Evolutionary conservation across 352 stramenopile genomes (phyloP), one percentile per base, ranked within the genome.

Genomic region (Phytophthora tubulina): DNA sequence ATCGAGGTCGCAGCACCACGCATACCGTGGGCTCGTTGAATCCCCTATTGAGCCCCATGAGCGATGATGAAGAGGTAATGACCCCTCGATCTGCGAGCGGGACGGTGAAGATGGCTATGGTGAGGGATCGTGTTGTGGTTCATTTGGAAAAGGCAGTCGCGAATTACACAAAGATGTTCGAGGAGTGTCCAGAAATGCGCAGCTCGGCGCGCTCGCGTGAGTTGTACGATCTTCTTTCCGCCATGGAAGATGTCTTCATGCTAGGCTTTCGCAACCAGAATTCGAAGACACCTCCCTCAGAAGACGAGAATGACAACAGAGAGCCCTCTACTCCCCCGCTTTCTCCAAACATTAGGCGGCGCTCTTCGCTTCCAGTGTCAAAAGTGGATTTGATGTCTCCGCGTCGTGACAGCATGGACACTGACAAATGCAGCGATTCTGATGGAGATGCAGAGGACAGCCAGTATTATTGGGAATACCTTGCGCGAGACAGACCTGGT

Each of bases 391-490:
- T 59, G 46, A 55, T 52, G 15, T 75, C 54, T 56, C 62, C 44
- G 30, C 41, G 36, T 56, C 63, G 63, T 27, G 69, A 78, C 32
- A 80, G 73, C 36, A 44, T 72, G 14, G 48, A 45, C 30, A 72
- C 53, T 15, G 61, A 74, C n/a, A 51, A 51, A 49, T 56, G 52
- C 31, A 71, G 55, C 52, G 59, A 73, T 36, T 73, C 55, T 3
- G 71, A 81, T 54, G 61, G 33, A 41, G 50, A 72, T 49, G 13
- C 10, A n/a, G 55, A 73, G n/a, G 65, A 81, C 41, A 51, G 58
- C 6, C 76, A 89, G 44, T 82, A 83, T 62, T 93, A 93, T 70
- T 95, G 88, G 88, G 79, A 80, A 39, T 93, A 86, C 73, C 71
- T 95, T 33, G 82, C 86, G 2, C 73, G 80, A 44, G 80, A 91